Base-by-base conservation (phyloP, 148 eudicot genomes). In the Arbutus unedo region DNA sequence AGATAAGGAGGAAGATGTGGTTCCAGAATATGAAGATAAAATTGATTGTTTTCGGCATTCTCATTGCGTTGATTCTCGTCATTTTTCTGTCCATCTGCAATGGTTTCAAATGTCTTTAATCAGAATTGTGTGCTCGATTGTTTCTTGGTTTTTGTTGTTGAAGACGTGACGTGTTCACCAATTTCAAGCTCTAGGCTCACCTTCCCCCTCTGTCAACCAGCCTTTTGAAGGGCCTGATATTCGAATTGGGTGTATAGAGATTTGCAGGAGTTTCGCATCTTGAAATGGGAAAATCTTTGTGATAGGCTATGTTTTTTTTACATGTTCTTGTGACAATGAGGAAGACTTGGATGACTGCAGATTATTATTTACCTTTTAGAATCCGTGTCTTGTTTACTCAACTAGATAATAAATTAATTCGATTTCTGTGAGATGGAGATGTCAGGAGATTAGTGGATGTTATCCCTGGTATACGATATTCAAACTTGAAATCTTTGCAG, bases 1-100 rank as follows among this genome's bases (percentile, higher is more conserved):
- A n/a, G n/a, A n/a, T n/a, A n/a, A n/a, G n/a, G n/a, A n/a, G 89
- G 84, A 87, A 87, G 82, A 85, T 88, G 88, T 88, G 90, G 90
- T 74, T 81, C 81, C 84, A 85, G 86, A 88, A 88, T 68, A 85
- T 88, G 90, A 88, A 88, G 85, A 85, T 88, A 51, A 88, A 88
- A 85, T 80, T 88, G 79, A 79, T 88, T 68, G 90, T 83, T 44
- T 23, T 79, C 11, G 81, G 81, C 50, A 83, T 88, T 62, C 0
- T 85, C 41, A 41, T 81, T 2, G 78, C 44, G 8, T 75, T 88
- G 67, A 80, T 85, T 79, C 83, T 88, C 81, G 80, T 88, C 76
- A 79, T 88, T 55, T 43, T 88, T 77, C 82, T 88, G 60, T 80
- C 88, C 41, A n/a, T 88, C 77, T 88, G 90, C 85, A 86, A 71